Evolutionary conservation across 106 monocot species (phyloP).

Genomic region (Acorus gramineus): DNA sequence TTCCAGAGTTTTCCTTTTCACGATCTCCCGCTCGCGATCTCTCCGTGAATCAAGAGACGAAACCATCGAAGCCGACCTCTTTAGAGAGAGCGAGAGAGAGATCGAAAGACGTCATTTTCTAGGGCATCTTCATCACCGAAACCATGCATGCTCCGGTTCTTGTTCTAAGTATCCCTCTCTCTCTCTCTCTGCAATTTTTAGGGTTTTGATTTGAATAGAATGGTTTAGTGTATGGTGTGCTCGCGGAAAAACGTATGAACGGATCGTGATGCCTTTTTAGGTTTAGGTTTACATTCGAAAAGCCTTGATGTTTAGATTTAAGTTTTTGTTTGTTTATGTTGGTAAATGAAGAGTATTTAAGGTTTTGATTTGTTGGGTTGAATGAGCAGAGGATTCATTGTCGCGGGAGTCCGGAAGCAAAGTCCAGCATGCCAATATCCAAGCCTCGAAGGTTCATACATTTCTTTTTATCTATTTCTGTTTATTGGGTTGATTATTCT

Average conservation of each 20-base stretch:
- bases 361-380: constrained; percentile 2
- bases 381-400: constrained; percentile 80
- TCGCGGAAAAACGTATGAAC: too few species aligned
- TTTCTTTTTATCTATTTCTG: not conserved
- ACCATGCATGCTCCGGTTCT: constrained; percentile 74
- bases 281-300: not conserved
- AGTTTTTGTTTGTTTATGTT: not conserved
- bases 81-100: too few species aligned
- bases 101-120: too few species aligned
- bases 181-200: not conserved
- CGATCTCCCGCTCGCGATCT: too few species aligned
- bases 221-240: not conserved
- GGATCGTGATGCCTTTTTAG: not conserved
- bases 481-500: not conserved
- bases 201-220: not conserved
- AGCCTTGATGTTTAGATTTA: not conserved
- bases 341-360: not conserved
- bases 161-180: constrained; percentile 62
- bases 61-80: too few species aligned
- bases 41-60: too few species aligned
- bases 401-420: constrained; percentile 83
- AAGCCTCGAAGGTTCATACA: constrained; percentile 72
- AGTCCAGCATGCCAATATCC: constrained; percentile 93
- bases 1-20: too few species aligned
- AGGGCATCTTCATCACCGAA: not conserved